Evolutionary conservation across 2,329 filamentous ascomycete genomes (phyloP).

Genomic region (Chaetomium sp.): DNA sequence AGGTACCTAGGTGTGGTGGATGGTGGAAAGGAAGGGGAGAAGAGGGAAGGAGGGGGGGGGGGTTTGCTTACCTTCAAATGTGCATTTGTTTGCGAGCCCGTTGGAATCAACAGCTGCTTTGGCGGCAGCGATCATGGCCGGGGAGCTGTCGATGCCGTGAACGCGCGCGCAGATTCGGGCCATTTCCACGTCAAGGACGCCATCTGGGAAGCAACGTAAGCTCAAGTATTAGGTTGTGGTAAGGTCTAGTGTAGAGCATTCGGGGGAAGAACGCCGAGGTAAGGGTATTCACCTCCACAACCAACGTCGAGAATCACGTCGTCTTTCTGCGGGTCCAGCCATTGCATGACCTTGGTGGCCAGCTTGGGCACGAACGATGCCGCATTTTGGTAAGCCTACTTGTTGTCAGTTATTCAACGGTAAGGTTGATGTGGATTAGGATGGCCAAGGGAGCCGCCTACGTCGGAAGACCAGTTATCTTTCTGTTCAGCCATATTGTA

Average conservation of each 20-base stretch:
- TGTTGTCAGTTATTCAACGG: not conserved
- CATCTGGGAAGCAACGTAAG: slow-evolving; percentile 47
- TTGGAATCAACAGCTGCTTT: slow-evolving; percentile 44
- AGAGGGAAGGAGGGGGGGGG: not conserved
- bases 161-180: slow-evolving; percentile 50
- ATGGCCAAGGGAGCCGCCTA: slow-evolving; percentile 20
- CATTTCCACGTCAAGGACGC: slow-evolving; percentile 59
- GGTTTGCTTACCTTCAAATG: slow-evolving; percentile 46
- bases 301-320: slow-evolving; percentile 65
- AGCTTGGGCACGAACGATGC: slow-evolving; percentile 67
- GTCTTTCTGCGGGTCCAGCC: slow-evolving; percentile 59
- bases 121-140: slow-evolving; percentile 60
- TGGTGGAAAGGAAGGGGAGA: not conserved
- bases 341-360: slow-evolving; percentile 58
- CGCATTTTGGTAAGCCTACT: slow-evolving; percentile 60
- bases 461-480: slow-evolving; percentile 48
- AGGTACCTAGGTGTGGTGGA: not conserved
- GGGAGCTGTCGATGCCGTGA: slow-evolving; percentile 61
- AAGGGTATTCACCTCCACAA: slow-evolving; percentile 55
- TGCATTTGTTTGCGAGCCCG: slow-evolving; percentile 40
- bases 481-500: slow-evolving; percentile 32
- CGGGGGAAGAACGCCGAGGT: not conserved
- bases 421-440: not conserved
- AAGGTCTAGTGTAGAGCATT: not conserved
- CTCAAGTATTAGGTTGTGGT: not conserved